Evolutionary conservation across 176 grass and related monocot genomes (phyloP).

Genomic region (Saccharum officinarum): DNA sequence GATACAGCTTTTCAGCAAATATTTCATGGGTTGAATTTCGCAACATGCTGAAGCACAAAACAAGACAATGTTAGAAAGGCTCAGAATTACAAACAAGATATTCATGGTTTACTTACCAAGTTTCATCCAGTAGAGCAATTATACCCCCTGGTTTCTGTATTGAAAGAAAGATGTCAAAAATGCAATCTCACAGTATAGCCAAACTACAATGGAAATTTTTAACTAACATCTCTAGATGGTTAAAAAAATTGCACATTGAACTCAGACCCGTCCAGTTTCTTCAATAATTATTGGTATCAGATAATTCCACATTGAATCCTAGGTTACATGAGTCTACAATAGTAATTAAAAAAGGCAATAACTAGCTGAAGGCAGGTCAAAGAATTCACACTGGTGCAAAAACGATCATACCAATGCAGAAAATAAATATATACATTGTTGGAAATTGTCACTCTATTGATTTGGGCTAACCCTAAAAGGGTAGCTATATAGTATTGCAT

Average conservation of each 20-base stretch:
- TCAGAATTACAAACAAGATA: conserved; percentile 20
- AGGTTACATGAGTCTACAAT: conserved; percentile 14
- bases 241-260: conserved; percentile 3
- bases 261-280: neutral
- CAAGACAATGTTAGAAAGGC: conserved; percentile 34
- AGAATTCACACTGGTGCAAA: neutral
- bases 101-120: conserved; percentile 59
- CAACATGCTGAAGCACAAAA: conserved; percentile 78
- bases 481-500: too few species aligned
- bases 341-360: conserved; percentile 1
- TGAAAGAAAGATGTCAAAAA: conserved; percentile 35
- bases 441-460: too few species aligned
- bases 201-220: conserved; percentile 21
- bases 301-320: conserved; percentile 4
- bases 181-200: conserved; percentile 13
- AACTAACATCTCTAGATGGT: conserved; percentile 2
- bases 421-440: neutral
- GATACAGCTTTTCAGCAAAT: conserved; percentile 95
- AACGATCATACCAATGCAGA: neutral
- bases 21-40: conserved; percentile 93
- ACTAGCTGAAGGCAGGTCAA: neutral
- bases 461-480: too few species aligned
- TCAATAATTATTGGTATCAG: conserved; percentile 6
- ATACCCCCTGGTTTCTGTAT: conserved; percentile 98
- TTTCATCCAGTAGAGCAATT: conserved; percentile 94